Percentiles rank a stretch among this genome's conserved stretches.
Conservation (phyloP, 176 grass and related monocot genomes). For the Triticum urartu region DNA sequence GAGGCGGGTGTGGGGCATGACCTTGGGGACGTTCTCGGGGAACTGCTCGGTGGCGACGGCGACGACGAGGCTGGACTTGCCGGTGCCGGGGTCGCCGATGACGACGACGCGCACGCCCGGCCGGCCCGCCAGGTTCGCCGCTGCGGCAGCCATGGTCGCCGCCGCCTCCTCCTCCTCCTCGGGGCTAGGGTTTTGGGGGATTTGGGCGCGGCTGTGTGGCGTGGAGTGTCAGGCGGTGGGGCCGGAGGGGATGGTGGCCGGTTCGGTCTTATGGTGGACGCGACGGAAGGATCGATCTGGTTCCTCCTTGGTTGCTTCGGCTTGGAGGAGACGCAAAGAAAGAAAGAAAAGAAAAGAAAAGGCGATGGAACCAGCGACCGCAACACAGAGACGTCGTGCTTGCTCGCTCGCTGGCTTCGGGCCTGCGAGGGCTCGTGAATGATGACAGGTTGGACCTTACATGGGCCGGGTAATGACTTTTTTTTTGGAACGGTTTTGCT, state of each 20-base stretch:
- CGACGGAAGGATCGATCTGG: neutral
- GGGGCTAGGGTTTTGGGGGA: conserved; percentile 56
- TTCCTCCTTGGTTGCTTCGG: conserved; percentile 16
- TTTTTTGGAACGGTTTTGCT: too few relatives aligned
- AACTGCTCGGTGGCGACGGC: conserved; percentile 83
- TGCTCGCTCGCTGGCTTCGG: neutral
- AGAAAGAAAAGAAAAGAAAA: neutral
- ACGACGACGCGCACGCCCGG: conserved; percentile 76
- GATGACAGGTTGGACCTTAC: neutral
- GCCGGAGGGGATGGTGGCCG: neutral
- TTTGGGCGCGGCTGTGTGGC: conserved; percentile 24
- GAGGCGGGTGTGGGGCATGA: conserved; percentile 77
- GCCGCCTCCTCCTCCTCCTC: neutral
- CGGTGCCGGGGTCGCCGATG: conserved; percentile 81
- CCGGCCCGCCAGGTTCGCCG: conserved; percentile 60
- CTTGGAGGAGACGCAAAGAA: conserved; percentile 42
- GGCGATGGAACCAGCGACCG: neutral
- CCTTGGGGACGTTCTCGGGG: conserved; percentile 67
- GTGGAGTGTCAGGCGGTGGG: conserved; percentile 27
- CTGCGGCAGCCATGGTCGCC: conserved; percentile 47
- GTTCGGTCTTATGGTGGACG: conserved; percentile 9
- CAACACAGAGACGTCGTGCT: neutral
- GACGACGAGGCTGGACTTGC: conserved; percentile 89
- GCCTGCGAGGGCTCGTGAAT: neutral
- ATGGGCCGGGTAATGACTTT: neutral